phyloP scores from a whole-genome alignment of 805 yeast species.

The Groenewaldozyma salmanticensis region DNA sequence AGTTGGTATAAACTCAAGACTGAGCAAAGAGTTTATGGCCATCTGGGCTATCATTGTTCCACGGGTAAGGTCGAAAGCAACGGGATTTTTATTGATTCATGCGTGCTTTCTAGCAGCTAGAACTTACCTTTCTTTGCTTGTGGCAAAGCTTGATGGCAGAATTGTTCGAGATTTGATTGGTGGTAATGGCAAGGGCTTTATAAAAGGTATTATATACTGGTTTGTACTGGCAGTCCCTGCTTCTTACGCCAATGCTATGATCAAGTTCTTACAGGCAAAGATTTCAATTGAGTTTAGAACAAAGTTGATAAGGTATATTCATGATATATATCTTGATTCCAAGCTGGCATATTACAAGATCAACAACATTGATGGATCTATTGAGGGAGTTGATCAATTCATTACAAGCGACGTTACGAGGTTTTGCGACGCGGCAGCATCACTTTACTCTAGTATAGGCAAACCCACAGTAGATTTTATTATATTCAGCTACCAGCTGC shows the following conservation, averaged over 20 bases:
- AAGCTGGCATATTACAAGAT: slow-evolving; percentile 76
- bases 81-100: slow-evolving; percentile 57
- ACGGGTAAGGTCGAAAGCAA: slow-evolving; percentile 53
- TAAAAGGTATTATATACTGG: slow-evolving; percentile 78
- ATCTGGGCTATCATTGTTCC: slow-evolving; percentile 83
- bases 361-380: slow-evolving; percentile 42
- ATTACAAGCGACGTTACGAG: slow-evolving; percentile 76
- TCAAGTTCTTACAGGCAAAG: slow-evolving; percentile 67
- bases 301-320: slow-evolving; percentile 72
- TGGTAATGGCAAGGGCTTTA: slow-evolving; percentile 64
- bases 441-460: slow-evolving; percentile 80
- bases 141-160: slow-evolving; percentile 86
- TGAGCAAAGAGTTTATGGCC: slow-evolving; percentile 61
- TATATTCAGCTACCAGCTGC: slow-evolving; percentile 71
- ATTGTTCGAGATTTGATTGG: slow-evolving; percentile 82
- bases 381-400: slow-evolving; percentile 74
- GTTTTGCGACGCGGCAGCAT: slow-evolving; percentile 72
- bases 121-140: slow-evolving; percentile 78
- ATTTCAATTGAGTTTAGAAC: slow-evolving; percentile 79
- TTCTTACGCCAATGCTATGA: slow-evolving; percentile 83
- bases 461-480: slow-evolving; percentile 83
- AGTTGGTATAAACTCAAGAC: slow-evolving; percentile 43
- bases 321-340: slow-evolving; percentile 78
- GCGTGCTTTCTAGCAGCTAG: slow-evolving; percentile 65
- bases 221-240: slow-evolving; percentile 87